phyloP scores from a whole-genome alignment of 371 early-diverging fungal species.

The Syncephalis plumigaleata region DNA sequence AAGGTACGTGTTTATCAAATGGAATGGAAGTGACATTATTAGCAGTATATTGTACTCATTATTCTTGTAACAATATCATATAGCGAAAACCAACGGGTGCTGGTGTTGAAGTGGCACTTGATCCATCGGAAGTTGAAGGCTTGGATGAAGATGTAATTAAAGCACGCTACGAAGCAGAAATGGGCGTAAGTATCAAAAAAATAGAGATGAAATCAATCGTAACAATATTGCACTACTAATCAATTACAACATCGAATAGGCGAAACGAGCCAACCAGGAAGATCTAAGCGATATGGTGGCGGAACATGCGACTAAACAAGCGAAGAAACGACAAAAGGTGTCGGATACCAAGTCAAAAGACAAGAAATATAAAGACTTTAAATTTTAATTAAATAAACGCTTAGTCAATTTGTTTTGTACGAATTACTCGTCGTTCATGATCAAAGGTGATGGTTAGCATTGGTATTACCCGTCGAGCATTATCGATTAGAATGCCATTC shows the following conservation, averaged over 20 bases:
- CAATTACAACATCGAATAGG: no score
- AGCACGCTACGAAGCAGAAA: slow-evolving; percentile 53
- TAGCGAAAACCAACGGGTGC: slow-evolving; percentile 31
- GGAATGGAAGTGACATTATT: no score
- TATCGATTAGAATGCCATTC: no score
- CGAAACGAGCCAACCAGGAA: slow-evolving; percentile 18
- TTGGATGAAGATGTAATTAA: slow-evolving; percentile 50
- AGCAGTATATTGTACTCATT: background rate
- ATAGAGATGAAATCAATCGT: no score
- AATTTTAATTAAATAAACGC: slow-evolving; percentile 4
- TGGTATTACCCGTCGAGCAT: no score
- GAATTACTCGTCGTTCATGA: no score
- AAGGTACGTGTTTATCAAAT: slow-evolving; percentile 15
- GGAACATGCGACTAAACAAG: slow-evolving; percentile 55
- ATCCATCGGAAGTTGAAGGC: slow-evolving; percentile 56
- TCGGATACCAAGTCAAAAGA: slow-evolving; percentile 16
- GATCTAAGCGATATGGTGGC: slow-evolving; percentile 77
- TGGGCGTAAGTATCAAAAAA: slow-evolving; percentile 16
- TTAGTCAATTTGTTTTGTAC: no score
- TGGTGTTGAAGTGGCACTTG: slow-evolving; percentile 51
- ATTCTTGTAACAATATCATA: slow-evolving; percentile 5
- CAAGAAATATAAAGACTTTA: slow-evolving; percentile 10
- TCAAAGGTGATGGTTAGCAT: no score
- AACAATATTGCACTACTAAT: background rate
- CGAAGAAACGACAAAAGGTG: slow-evolving; percentile 39